A percentile compares a stretch with the other conserved stretches of the same genome.
phyloP scores from a whole-genome alignment of 2,329 filamentous ascomycete genomes.

The Phyllachora maydis region DNA sequence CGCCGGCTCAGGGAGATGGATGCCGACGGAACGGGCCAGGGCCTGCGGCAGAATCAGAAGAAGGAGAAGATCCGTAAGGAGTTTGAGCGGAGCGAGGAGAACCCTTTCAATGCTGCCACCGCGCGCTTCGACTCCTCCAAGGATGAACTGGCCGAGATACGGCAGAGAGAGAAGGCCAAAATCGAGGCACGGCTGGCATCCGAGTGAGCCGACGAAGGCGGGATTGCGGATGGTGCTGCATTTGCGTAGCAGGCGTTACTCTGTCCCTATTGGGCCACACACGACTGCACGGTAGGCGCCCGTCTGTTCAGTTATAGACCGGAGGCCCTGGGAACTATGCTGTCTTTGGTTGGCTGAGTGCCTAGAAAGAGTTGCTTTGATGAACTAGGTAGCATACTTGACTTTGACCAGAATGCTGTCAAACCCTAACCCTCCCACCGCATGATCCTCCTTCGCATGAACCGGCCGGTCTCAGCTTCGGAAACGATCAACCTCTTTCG shows the following conservation, averaged over 20 bases:
- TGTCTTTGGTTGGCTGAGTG: too few relatives aligned
- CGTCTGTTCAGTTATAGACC: too few relatives aligned
- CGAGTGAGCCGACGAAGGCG: too few relatives aligned
- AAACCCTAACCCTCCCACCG: not conserved
- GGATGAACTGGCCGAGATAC: slow-evolving; percentile 52
- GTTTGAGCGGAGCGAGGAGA: slow-evolving; percentile 86
- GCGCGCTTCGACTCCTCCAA: slow-evolving; percentile 57
- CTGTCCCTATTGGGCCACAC: slow-evolving; percentile 1
- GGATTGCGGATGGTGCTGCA: too few relatives aligned
- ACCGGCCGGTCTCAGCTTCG: slow-evolving; percentile 1
- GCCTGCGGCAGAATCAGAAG: slow-evolving; percentile 64
- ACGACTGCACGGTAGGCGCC: too few relatives aligned
- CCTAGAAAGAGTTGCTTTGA: too few relatives aligned
- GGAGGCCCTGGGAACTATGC: too few relatives aligned
- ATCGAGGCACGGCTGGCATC: slow-evolving; percentile 48
- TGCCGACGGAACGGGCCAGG: slow-evolving; percentile 49
- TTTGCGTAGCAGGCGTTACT: too few relatives aligned
- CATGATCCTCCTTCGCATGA: slow-evolving; percentile 2
- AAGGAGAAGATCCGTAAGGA: slow-evolving; percentile 73
- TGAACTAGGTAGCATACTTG: not conserved
- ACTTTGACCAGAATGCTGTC: not conserved
- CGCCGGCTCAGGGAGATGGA: slow-evolving; percentile 69
- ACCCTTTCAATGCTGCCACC: slow-evolving; percentile 78
- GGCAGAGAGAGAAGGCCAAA: slow-evolving; percentile 46
- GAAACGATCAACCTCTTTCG: too few relatives aligned